phyloP scores from a whole-genome alignment of 805 yeast species.

The Pichia heedii region DNA sequence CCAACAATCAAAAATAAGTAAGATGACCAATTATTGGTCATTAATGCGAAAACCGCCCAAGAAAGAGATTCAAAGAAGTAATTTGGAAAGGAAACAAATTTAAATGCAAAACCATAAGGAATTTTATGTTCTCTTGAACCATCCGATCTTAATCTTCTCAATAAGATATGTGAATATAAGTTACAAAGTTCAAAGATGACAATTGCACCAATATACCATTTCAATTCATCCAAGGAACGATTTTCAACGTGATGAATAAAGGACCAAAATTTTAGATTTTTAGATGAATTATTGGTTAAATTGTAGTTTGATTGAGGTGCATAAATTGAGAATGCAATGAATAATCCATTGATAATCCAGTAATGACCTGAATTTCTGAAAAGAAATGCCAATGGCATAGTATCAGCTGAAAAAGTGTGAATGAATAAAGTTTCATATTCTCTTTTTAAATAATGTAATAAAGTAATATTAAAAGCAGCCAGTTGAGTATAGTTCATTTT shows the following conservation, averaged over 20 bases:
- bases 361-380: conserved; percentile 88
- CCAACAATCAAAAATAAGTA: conserved; percentile 64
- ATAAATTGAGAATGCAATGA: conserved; percentile 28
- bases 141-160: conserved; percentile 48
- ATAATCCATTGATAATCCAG: conserved; percentile 78
- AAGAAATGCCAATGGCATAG: conserved; percentile 85
- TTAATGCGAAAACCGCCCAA: conserved; percentile 64
- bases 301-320: conserved; percentile 19
- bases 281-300: conserved; percentile 1
- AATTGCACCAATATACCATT: conserved; percentile 37
- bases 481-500: conserved; percentile 44
- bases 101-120: conserved; percentile 81
- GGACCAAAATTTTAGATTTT: conserved; percentile 18
- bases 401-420: conserved; percentile 77
- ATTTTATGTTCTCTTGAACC: conserved; percentile 54
- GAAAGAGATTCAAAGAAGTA: conserved; percentile 78
- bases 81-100: conserved; percentile 82
- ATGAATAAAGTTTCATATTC: conserved; percentile 80
- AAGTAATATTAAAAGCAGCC: conserved; percentile 43
- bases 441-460: conserved; percentile 78
- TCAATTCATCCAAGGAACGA: conserved; percentile 25
- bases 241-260: conserved; percentile 39
- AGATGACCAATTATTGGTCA: conserved; percentile 72
- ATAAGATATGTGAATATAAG: conserved; percentile 57
- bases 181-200: conserved; percentile 62